Base-by-base conservation (phyloP, 2,329 filamentous ascomycete species). In the Cladosporium velox region DNA sequence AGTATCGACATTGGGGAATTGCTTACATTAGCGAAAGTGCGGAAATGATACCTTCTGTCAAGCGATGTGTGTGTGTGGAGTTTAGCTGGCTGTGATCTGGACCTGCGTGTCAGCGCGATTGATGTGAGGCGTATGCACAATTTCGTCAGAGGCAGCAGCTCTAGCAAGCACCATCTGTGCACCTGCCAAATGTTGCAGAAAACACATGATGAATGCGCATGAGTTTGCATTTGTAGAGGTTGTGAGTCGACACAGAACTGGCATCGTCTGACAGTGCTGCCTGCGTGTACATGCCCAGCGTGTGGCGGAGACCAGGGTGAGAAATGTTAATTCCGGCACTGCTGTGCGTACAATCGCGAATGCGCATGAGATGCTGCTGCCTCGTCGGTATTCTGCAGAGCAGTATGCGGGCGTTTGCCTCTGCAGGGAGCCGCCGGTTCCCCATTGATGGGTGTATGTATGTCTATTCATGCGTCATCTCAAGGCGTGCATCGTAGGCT, bases 101-200 rank as follows among this genome's bases (percentile, higher is more conserved):
- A 47, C n/a, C 7, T 24, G n/a, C 21, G n/a, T 12, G 55, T 58
- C 55, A 58, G 55, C 55, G 21, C 26, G 32, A 32, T 41, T 10
- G 55, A 32, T n/a, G 14, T 34, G 14, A 32, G 15, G 14, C 21
- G 15, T 47, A 59, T 59, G 57, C 57, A 41, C 12, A 8, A 5
- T 21, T 30, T 59, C 38, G 57, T 59, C 38, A 59, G 34, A 18
- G 57, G 57, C 38, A 38, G 38, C 10, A 59, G 57, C 57, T 59
- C 57, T 26, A n/a, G 24, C 38, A 15, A 30, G 57, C 18, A 28
- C 3, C n/a, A 24, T 38, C 12, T 21, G 24, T 32, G 14, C n/a
- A 41, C 10, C 21, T 12, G 3, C 14, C 14, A 55, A 10, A 35
- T 41, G 55, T n/a, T 58, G 6, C 3, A 11, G 12, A 24, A 12